phyloP scores from a whole-genome alignment of 2,329 filamentous ascomycete species.

The Microsporum audouinii region DNA sequence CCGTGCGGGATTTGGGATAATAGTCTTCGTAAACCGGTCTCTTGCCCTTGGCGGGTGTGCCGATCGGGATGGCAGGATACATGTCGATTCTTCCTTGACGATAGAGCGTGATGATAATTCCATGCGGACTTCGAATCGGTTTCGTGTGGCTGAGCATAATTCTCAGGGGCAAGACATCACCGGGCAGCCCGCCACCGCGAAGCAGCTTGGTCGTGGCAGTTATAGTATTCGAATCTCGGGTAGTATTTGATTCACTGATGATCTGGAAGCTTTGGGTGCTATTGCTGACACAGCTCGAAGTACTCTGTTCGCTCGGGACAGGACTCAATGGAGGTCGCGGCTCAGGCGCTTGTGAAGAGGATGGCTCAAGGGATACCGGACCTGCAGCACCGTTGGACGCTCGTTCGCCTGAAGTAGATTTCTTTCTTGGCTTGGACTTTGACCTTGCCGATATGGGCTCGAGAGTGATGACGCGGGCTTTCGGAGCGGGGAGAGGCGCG shows the following conservation, averaged over 20 bases:
- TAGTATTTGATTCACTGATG: conserved; percentile 34
- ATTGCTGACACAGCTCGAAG: conserved; percentile 57
- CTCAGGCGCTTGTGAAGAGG: conserved; percentile 4
- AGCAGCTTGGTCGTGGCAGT: conserved; percentile 74
- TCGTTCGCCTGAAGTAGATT: conserved; percentile 32
- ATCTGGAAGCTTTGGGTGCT: conserved; percentile 50
- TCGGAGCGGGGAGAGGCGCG: conserved; percentile 59
- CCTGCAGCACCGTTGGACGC: conserved; percentile 29
- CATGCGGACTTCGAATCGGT: conserved; percentile 77
- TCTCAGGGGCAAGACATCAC: conserved; percentile 68
- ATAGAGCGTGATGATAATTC: conserved; percentile 85
- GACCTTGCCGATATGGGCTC: conserved; percentile 69
- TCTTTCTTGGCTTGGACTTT: conserved; percentile 42
- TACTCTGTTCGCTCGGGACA: conserved; percentile 56
- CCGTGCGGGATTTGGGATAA: conserved; percentile 77
- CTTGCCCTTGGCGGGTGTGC: conserved; percentile 52
- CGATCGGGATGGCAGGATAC: conserved; percentile 50
- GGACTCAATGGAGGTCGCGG: conserved; percentile 34
- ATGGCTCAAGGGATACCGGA: conserved; percentile 19
- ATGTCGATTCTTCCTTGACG: conserved; percentile 85
- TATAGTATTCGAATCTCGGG: conserved; percentile 56
- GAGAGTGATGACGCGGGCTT: conserved; percentile 70
- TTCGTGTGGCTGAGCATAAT: conserved; percentile 82
- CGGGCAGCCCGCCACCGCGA: conserved; percentile 72
- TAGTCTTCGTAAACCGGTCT: conserved; percentile 68